A percentile compares a stretch with the other conserved stretches of the same genome.
These are phyloP conservation scores for Fusarium odoratissimum DNA, from an alignment of 2,329 filamentous ascomycete species.

Conservation along the genomic window DNA sequence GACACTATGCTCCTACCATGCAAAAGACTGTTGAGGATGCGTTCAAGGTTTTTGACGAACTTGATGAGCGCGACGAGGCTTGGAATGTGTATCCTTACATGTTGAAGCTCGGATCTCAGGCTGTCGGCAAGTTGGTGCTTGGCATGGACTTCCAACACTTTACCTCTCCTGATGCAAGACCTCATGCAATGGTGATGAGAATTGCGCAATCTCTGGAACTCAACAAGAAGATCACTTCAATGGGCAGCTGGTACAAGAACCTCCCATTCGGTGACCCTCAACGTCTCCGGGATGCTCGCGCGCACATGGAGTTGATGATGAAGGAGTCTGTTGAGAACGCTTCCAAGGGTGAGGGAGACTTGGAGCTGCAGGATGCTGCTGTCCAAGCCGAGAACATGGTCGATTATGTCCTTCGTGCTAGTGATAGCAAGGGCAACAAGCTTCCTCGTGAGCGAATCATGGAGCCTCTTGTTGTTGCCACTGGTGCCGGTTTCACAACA, in stretches of 20 bases:
- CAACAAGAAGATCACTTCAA: slow-evolving; percentile 68
- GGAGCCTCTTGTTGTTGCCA: slow-evolving; percentile 59
- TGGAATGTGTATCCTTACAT: slow-evolving; percentile 64
- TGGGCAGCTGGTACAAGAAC: slow-evolving; percentile 65
- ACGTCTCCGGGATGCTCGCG: slow-evolving; percentile 51
- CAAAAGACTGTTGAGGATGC: slow-evolving; percentile 63
- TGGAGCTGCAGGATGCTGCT: slow-evolving; percentile 61
- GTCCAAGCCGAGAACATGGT: slow-evolving; percentile 57
- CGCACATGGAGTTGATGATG: slow-evolving; percentile 52
- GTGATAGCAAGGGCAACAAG: slow-evolving; percentile 65
- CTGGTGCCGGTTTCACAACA: slow-evolving; percentile 70
- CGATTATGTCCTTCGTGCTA: slow-evolving; percentile 66
- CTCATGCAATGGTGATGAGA: slow-evolving; percentile 62
- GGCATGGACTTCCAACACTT: slow-evolving; percentile 62
- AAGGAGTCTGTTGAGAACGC: slow-evolving; percentile 54
- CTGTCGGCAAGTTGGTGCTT: slow-evolving; percentile 58
- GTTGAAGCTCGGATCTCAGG: slow-evolving; percentile 61
- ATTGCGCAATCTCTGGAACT: slow-evolving; percentile 64
- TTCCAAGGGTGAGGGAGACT: slow-evolving; percentile 51
- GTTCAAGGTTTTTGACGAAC: slow-evolving; percentile 61
- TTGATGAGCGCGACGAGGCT: slow-evolving; percentile 60
- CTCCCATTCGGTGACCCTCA: slow-evolving; percentile 69
- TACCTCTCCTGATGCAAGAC: slow-evolving; percentile 55
- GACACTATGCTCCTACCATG: slow-evolving; percentile 71
- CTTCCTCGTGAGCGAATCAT: slow-evolving; percentile 54